phyloP scores from a whole-genome alignment of 345 rosid genomes.

The Salix suchowensis region DNA sequence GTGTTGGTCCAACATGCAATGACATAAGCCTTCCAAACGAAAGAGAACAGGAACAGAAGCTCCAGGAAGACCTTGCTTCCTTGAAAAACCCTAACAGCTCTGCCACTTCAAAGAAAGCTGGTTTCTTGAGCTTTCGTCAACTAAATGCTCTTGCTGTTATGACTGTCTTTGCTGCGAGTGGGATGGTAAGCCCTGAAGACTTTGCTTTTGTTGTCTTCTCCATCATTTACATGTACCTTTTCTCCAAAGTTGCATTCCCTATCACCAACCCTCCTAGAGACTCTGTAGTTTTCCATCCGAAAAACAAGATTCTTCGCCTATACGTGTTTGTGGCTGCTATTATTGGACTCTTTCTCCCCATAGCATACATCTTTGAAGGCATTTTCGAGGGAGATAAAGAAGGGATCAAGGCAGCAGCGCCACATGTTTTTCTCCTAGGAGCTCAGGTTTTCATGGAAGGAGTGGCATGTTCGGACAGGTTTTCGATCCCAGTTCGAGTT shows the following conservation, averaged over 20 bases:
- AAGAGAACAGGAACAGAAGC: constrained; percentile 20
- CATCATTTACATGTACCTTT: constrained; percentile 56
- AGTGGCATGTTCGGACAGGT: constrained; percentile 46
- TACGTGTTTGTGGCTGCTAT: constrained; percentile 49
- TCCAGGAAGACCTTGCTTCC: constrained; percentile 10
- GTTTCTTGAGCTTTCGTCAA: constrained; percentile 49
- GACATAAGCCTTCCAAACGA: constrained; percentile 60
- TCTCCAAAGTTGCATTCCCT: constrained; percentile 59
- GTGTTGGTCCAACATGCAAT: constrained; percentile 53
- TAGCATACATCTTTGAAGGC: constrained; percentile 69
- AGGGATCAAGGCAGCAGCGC: constrained; percentile 69
- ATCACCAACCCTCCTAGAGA: constrained; percentile 22
- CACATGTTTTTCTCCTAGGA: constrained; percentile 71
- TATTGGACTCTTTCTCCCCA: constrained; percentile 61
- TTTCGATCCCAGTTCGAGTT: constrained; percentile 66
- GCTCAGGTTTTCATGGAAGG: constrained; percentile 93
- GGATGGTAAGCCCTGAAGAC: constrained; percentile 57
- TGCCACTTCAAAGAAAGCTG: constrained; percentile 7
- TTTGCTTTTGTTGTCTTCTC: constrained; percentile 50
- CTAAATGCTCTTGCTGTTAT: constrained; percentile 60
- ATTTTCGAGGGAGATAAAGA: constrained; percentile 62
- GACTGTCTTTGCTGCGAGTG: constrained; percentile 58
- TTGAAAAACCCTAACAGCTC: constrained; percentile 9
- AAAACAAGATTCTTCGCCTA: constrained; percentile 37
- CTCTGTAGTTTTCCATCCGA: constrained; percentile 37